phyloP scores from a whole-genome alignment of 108 stramenopile species.

The Fragilaria radians region DNA sequence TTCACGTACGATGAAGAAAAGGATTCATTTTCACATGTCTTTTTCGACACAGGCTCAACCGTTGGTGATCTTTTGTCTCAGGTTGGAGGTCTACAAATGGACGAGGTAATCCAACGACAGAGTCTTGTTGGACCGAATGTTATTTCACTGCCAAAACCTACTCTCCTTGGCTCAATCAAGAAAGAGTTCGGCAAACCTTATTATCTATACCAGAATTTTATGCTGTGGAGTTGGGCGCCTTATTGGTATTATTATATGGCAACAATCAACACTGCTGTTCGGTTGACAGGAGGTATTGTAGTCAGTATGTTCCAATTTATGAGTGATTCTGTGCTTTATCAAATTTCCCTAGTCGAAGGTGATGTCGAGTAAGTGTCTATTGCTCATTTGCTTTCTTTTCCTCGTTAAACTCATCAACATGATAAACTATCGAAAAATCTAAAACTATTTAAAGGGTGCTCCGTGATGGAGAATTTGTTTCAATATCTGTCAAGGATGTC shows the following conservation, averaged over 20 bases:
- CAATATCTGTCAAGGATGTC: conserved; percentile 36
- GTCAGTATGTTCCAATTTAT: conserved; percentile 36
- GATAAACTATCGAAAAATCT: too few relatives aligned
- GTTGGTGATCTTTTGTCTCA: conserved; percentile 26
- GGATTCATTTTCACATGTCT: conserved; percentile 22
- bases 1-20: conserved; percentile 22
- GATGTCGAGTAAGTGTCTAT: conserved; percentile 8
- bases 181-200: conserved; percentile 50
- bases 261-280: conserved; percentile 25
- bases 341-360: conserved; percentile 37
- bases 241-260: conserved; percentile 61
- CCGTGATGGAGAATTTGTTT: conserved; percentile 31
- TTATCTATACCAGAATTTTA: conserved; percentile 58
- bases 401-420: too few relatives aligned
- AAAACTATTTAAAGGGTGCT: conserved; percentile 21
- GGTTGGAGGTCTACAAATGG: conserved; percentile 23
- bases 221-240: conserved; percentile 54
- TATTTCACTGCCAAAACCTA: conserved; percentile 40
- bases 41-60: conserved; percentile 10
- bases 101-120: conserved; percentile 24
- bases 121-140: conserved; percentile 39
- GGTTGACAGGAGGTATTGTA: too few relatives aligned
- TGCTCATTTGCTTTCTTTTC: too few relatives aligned
- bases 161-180: conserved; percentile 21
- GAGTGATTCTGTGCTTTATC: conserved; percentile 33